Conservation (phyloP, 2,329 filamentous ascomycete species). For the Ascochyta rabiei region DNA sequence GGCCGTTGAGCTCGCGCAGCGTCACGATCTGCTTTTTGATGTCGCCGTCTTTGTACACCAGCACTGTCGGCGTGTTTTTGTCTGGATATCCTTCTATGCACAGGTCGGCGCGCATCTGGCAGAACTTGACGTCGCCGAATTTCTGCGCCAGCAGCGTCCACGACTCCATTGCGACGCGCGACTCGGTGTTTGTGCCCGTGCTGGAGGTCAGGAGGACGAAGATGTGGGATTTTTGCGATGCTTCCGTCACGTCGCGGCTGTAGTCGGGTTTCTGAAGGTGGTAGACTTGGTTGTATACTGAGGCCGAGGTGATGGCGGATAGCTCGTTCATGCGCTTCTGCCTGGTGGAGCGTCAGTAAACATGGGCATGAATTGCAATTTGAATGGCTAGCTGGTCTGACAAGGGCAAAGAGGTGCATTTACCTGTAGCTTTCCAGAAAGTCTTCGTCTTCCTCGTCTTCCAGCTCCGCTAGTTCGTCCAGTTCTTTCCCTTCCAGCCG, state of each 20-base stretch:
- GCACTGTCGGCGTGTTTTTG: constrained; percentile 88
- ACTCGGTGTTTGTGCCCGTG: constrained; percentile 81
- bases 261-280: constrained; percentile 95
- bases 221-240: constrained; percentile 70
- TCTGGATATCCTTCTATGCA: constrained; percentile 98
- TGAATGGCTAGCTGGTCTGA: no score
- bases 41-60: constrained; percentile 91
- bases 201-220: constrained; percentile 84
- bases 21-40: constrained; percentile 94
- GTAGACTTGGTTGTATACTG: constrained; percentile 88
- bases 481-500: constrained; percentile 91
- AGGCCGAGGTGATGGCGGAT: constrained; percentile 73
- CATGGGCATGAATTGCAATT: no score
- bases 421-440: constrained; percentile 86
- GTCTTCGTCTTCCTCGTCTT: constrained; percentile 92
- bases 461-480: constrained; percentile 89
- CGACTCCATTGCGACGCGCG: constrained; percentile 78
- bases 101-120: constrained; percentile 88
- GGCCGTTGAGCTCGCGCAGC: constrained; percentile 75
- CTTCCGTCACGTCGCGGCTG: constrained; percentile 86
- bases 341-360: constrained; percentile 39
- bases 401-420: background rate
- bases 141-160: constrained; percentile 84
- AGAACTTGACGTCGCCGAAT: constrained; percentile 96
- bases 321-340: constrained; percentile 88